phyloP scores from a whole-genome alignment of 108 stramenopile species.

The Discostella stelligeroides region DNA sequence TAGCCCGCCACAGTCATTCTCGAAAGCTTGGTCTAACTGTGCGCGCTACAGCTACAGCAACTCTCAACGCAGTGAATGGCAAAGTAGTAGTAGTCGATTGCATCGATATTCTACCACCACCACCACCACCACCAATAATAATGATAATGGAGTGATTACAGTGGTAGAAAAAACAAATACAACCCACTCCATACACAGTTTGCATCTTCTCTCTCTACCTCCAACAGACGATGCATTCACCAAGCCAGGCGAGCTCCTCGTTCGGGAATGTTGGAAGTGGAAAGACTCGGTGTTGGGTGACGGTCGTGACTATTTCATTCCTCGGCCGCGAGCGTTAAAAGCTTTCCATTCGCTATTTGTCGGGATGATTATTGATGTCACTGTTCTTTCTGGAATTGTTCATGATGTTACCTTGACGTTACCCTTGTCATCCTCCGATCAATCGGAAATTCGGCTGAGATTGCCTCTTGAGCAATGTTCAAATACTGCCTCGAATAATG shows the following conservation, averaged over 20 bases:
- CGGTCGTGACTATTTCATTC: constrained; percentile 83
- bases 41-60: too few relatives aligned
- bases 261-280: constrained; percentile 77
- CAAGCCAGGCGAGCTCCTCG: constrained; percentile 30
- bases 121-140: too few relatives aligned
- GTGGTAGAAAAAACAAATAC: not conserved
- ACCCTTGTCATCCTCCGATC: not conserved
- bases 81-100: too few relatives aligned
- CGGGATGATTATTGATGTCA: constrained; percentile 29
- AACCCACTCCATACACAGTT: too few relatives aligned
- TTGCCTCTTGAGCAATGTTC: not conserved
- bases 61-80: too few relatives aligned
- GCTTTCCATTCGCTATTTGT: constrained; percentile 56
- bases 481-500: not conserved
- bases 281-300: constrained; percentile 79
- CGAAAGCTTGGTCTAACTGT: too few relatives aligned
- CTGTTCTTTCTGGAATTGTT: not conserved
- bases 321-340: constrained; percentile 66
- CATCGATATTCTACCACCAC: too few relatives aligned
- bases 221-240: constrained; percentile 31
- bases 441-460: not conserved
- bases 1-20: too few relatives aligned
- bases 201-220: constrained; percentile 42
- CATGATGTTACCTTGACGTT: not conserved
- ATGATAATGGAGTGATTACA: too few relatives aligned